Evolutionary conservation across 176 grass and related monocot species (phyloP), one percentile per base, ranked within the genome.

Genomic region (Ensete ventricosum): DNA sequence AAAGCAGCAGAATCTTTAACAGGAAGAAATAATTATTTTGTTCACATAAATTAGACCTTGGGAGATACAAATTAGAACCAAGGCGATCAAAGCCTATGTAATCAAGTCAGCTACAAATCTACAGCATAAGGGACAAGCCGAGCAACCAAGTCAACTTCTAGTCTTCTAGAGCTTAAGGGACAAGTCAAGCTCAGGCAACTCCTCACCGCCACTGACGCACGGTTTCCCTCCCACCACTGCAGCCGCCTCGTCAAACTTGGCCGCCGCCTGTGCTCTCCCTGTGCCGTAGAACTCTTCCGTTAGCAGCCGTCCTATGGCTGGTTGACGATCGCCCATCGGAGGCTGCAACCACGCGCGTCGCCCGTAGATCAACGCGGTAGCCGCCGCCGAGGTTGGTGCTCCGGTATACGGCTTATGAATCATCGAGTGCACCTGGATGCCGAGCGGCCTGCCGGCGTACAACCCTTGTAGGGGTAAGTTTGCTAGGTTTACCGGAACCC

Each of bases 401-500:
- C 74, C 74, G 58, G 14, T 19, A 26, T 63, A 23, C 2, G 17
- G 57, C 19, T 76, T 63, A 58, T 64, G 55, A 34, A 76, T 34
- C 27, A 51, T 52, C 58, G 74, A 63, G n/a, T 27, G 58, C 58
- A 24, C 25, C 19, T 50, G 74, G 8, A 62, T 24, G 19, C 57
- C 74, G 19, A 76, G 34, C 74, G 12, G 67, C 67, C 67, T 69
- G 26, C 67, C 27, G 34, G 26, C 67, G 14, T 2, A 69, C 13
- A 29, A 13, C 14, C 67, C 67, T 14, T 49, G 34, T 14, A 20
- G 27, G 14, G 25, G 67, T 14, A 50, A 43, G 26, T 12, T 19
- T 10, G 8, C 74, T 19, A 27, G n/a, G 55, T 10, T 51, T n/a
- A 19, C 9, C n/a, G 74, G 58, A 50, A 64, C 34, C 51, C 72